Percentiles rank a stretch among this genome's conserved stretches.
phyloP scores from a whole-genome alignment of 768 basidiomycete species.

The Scleroderma bovista region DNA sequence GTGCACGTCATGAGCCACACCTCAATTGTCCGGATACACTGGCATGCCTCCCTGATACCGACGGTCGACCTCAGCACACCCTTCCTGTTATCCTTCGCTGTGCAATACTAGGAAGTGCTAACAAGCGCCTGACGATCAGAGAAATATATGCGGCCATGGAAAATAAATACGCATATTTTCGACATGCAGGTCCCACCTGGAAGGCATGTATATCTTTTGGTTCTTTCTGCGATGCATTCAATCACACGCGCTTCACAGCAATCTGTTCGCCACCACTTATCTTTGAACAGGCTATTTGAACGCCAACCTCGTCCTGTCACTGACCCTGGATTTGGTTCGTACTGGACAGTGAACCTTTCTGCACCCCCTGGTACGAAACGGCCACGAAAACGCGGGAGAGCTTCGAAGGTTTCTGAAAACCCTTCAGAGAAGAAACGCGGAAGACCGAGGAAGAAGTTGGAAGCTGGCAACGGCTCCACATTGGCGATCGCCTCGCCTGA shows the following conservation, averaged over 20 bases:
- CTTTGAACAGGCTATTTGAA: constrained; percentile 77
- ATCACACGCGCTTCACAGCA: constrained; percentile 43
- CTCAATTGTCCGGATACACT: constrained; percentile 75
- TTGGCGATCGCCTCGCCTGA: constrained; percentile 7
- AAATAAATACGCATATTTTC: constrained; percentile 77
- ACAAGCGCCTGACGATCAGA: constrained; percentile 72
- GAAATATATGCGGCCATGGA: constrained; percentile 88
- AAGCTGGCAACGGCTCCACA: constrained; percentile 14
- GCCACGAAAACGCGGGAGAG: constrained; percentile 71
- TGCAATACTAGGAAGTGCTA: constrained; percentile 73
- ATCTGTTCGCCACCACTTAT: constrained; percentile 84
- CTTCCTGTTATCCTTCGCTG: constrained; percentile 82
- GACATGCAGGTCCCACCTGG: constrained; percentile 77
- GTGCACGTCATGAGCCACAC: constrained; percentile 54
- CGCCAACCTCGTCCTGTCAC: constrained; percentile 77
- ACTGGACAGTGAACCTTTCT: constrained; percentile 83
- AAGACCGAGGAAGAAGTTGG: constrained; percentile 31
- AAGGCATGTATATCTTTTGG: constrained; percentile 47
- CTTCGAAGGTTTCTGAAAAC: constrained; percentile 39
- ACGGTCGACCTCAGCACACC: constrained; percentile 76
- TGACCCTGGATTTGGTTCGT: constrained; percentile 83
- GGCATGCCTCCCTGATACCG: constrained; percentile 72
- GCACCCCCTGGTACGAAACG: constrained; percentile 87
- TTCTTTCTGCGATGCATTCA: neutral
- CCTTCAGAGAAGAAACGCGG: constrained; percentile 35